Conservation (phyloP, 768 basidiomycete genomes). For the Suillus fuscotomentosus region DNA sequence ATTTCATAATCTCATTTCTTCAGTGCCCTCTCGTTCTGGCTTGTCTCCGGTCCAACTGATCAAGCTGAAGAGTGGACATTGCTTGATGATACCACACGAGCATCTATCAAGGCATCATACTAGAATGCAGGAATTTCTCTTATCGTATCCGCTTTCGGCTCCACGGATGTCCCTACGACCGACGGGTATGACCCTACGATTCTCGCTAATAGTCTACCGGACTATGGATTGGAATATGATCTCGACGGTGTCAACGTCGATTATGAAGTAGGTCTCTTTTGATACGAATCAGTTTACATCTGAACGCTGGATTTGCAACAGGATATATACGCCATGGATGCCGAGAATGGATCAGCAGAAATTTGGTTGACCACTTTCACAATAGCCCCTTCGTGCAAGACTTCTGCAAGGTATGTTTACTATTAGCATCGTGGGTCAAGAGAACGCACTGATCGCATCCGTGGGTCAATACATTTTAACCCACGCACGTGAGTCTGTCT, state of each 20-base stretch:
- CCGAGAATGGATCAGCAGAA: too few species aligned
- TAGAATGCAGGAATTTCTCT: conserved; percentile 56
- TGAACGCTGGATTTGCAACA: too few species aligned
- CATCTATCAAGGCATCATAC: conserved; percentile 51
- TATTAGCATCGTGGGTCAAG: too few species aligned
- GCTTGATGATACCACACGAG: conserved; percentile 43
- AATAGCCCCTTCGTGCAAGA: too few species aligned
- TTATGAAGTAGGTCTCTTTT: conserved; percentile 46
- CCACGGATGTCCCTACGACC: conserved; percentile 53
- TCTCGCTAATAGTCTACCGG: conserved; percentile 63
- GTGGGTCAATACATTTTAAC: too few species aligned
- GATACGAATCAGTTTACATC: background rate
- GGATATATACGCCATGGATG: too few species aligned
- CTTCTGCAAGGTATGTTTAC: too few species aligned
- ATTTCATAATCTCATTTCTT: background rate
- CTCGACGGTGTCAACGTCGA: conserved; percentile 76
- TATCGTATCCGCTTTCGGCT: conserved; percentile 64
- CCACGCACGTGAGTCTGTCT: too few species aligned
- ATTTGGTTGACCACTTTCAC: too few species aligned
- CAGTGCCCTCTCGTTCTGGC: conserved; percentile 52
- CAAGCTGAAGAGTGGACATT: conserved; percentile 58
- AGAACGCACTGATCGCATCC: too few species aligned
- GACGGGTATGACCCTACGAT: conserved; percentile 54
- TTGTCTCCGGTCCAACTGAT: conserved; percentile 56
- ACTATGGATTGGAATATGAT: conserved; percentile 57